These are phyloP conservation scores for Pyrenophora seminiperda DNA, from an alignment of 2,329 filamentous ascomycete species.

Conservation along the genomic window DNA sequence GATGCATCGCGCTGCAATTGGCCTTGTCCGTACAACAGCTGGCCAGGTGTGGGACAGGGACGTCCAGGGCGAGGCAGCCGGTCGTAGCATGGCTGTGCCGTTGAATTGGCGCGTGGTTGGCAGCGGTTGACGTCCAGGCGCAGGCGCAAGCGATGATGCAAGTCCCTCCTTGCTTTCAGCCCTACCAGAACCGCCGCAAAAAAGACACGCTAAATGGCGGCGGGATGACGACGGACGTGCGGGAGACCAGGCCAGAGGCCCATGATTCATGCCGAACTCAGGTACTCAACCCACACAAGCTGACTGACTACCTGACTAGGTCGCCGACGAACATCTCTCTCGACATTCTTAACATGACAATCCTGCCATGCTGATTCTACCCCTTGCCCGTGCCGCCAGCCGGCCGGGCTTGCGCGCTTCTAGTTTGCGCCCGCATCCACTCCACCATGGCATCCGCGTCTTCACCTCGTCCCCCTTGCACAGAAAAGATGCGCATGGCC, in stretches of 20 bases:
- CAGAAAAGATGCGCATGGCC: slow-evolving; percentile 50
- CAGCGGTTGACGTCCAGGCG: slow-evolving; percentile 3
- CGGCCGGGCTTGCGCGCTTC: slow-evolving; percentile 33
- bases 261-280: neutral
- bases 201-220: slow-evolving; percentile 8
- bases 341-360: slow-evolving; percentile 28
- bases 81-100: slow-evolving; percentile 40
- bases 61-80: slow-evolving; percentile 38
- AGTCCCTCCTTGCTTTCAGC: slow-evolving; percentile 18
- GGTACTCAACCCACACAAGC: slow-evolving; percentile 11
- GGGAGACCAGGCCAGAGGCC: too few species aligned
- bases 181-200: slow-evolving; percentile 5
- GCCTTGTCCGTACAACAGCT: slow-evolving; percentile 15
- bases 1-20: slow-evolving; percentile 45
- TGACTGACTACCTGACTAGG: neutral
- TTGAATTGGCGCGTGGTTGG: slow-evolving; percentile 27
- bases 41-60: slow-evolving; percentile 23
- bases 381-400: slow-evolving; percentile 43
- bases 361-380: slow-evolving; percentile 42
- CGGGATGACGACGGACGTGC: slow-evolving; percentile 11
- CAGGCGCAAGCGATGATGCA: slow-evolving; percentile 16
- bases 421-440: slow-evolving; percentile 26
- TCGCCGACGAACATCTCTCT: too few species aligned
- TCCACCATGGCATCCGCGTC: slow-evolving; percentile 42
- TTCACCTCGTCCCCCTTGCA: slow-evolving; percentile 53